Evolutionary conservation across 768 basidiomycete species (phyloP), one percentile per base, ranked within the genome.

Genomic region (Phallus indusiatus): DNA sequence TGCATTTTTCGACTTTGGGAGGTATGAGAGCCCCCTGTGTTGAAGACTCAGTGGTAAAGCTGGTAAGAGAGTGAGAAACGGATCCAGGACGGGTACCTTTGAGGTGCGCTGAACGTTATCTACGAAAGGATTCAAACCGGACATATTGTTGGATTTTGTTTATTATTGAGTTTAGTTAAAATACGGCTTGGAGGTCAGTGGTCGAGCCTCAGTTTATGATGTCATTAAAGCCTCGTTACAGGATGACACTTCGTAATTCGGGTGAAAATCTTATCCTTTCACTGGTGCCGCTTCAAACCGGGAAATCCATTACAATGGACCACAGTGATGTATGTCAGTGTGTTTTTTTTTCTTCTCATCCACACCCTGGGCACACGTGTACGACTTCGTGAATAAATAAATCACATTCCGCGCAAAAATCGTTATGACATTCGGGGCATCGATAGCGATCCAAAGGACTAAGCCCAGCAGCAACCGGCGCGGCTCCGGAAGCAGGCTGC

Each of bases 351-450:
- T 28, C n/a, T n/a, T n/a, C n/a, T 57, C 47, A 57, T 16, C 85
- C 86, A 63, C 88, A 91, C 10, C 88, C 89, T 0, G 95, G 94
- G 75, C 95, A 99, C 61, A 90, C 92, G 68, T 97, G 95, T 18
- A 97, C 76, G 20, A 93, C 92, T 62, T 95, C 91, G 65, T 98
- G 96, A 5, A 97, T 85, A 67, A 97, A 96, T 18, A 95, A 81
- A 73, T 99, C 96, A 68, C 96, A 99, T 53, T 98, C 94, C 22
- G 85, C 80, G 69, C 96, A 98, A 67, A 97, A 99, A 68, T 96
- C 87, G 53, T 88, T 74, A 1, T 71, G 66, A 73, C 96, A 98
- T 21, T 89, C 87, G 1, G 86, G 85, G 71, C 96, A 97, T 55
- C 84, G 80, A 70, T 98, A 99, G 35, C 95, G 79, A 17, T 93